Conservation (phyloP, 1,284 basidiomycete species). For the Tilletia caries region DNA sequence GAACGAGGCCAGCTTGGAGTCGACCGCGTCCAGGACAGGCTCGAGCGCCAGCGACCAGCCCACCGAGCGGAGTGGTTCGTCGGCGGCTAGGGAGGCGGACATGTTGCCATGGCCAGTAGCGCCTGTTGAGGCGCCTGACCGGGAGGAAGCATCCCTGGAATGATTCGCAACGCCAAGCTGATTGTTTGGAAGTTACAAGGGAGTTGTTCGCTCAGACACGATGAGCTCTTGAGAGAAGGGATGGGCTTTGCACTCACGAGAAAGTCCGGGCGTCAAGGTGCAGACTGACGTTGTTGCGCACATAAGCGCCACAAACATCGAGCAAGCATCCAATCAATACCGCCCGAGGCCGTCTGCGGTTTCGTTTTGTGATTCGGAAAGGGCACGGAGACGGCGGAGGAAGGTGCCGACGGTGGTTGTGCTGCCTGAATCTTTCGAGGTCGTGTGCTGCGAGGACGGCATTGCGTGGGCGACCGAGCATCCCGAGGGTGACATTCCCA, state of each 20-base stretch:
- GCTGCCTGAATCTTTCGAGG: no score
- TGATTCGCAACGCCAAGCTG: conserved; percentile 3
- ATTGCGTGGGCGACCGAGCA: no score
- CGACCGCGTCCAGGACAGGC: conserved; percentile 8
- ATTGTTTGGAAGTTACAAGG: no score
- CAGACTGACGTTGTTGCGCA: conserved; percentile 5
- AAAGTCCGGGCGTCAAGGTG: background rate
- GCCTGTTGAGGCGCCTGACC: background rate
- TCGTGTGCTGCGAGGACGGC: no score
- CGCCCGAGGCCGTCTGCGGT: no score
- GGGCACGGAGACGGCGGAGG: no score
- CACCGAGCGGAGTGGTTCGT: conserved; percentile 1
- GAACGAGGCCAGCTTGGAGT: conserved; percentile 1
- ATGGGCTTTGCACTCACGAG: conserved; percentile 8
- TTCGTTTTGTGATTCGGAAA: no score
- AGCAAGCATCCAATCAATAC: background rate
- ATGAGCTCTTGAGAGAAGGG: no score
- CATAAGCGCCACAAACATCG: background rate
- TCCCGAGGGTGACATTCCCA: no score
- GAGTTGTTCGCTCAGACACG: no score
- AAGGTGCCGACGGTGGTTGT: no score
- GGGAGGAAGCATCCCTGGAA: background rate
- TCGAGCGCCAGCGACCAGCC: conserved; percentile 1
- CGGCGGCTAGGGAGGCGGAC: background rate
- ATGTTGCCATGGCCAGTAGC: no score